Evolutionary conservation across 352 stramenopile species (phyloP).

Genomic region (Peronospora destructor): DNA sequence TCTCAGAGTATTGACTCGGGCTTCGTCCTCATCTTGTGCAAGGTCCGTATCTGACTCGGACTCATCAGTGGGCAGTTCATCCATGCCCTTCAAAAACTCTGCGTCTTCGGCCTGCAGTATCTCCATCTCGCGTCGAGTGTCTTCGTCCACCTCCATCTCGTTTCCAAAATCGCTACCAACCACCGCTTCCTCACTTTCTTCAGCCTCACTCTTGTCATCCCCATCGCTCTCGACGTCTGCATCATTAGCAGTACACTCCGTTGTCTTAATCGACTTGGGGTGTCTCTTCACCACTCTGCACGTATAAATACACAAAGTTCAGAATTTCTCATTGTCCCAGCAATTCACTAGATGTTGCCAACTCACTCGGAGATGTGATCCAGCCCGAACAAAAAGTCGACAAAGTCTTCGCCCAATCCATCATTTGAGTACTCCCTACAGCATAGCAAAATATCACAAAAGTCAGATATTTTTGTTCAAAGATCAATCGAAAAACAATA

Average conservation of each 20-base stretch:
- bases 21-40: constrained; percentile 35
- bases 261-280: constrained; percentile 14
- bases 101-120: constrained; percentile 74
- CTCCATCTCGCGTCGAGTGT: constrained; percentile 66
- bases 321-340: background rate
- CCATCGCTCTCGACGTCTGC: constrained; percentile 19
- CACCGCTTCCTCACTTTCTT: constrained; percentile 25
- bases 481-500: background rate
- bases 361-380: constrained; percentile 68
- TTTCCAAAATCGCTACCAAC: constrained; percentile 22
- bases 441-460: constrained; percentile 12
- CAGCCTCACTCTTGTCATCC: constrained; percentile 22
- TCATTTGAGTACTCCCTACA: constrained; percentile 72
- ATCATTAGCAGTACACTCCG: constrained; percentile 5
- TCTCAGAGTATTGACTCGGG: constrained; percentile 41
- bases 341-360: background rate
- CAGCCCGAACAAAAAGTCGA: constrained; percentile 62
- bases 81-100: constrained; percentile 77
- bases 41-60: constrained; percentile 67
- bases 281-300: constrained; percentile 56
- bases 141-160: constrained; percentile 72
- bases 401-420: constrained; percentile 75
- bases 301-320: background rate
- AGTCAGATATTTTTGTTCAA: constrained; percentile 5
- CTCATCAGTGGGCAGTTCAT: constrained; percentile 79